These are phyloP conservation scores for Candida wancherniae DNA, from an alignment of 805 yeast species.

Conservation along the genomic window DNA sequence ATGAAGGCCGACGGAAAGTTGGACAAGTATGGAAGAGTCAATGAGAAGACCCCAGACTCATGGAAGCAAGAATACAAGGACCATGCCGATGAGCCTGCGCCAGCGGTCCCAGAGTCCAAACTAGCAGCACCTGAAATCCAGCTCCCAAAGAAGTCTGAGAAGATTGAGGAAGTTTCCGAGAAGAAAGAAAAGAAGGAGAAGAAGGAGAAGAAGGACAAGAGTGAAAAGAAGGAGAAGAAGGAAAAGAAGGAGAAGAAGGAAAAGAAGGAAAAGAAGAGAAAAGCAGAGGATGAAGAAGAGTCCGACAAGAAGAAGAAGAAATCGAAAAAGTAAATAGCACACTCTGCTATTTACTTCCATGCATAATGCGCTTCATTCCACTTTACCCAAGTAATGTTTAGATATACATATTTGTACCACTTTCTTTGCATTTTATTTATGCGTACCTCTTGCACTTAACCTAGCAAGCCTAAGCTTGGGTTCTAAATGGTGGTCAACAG, in stretches of 20 bases:
- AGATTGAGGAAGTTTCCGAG: conserved; percentile 27
- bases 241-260: conserved; percentile 42
- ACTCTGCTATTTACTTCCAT: no score
- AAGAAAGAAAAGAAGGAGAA: conserved; percentile 46
- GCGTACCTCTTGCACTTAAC: no score
- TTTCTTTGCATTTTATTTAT: no score
- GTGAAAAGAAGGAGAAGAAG: conserved; percentile 54
- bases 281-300: conserved; percentile 32
- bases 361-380: conserved; percentile 5
- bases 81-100: conserved; percentile 56
- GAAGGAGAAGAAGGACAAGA: conserved; percentile 57
- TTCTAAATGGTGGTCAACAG: no score
- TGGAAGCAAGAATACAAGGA: conserved; percentile 87
- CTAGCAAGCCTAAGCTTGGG: no score
- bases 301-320: conserved; percentile 48
- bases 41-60: conserved; percentile 87
- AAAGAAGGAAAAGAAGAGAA: conserved; percentile 29
- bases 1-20: conserved; percentile 95
- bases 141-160: conserved; percentile 44
- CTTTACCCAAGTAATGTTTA: not conserved
- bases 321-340: conserved; percentile 27
- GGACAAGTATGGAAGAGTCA: conserved; percentile 90
- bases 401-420: no score
- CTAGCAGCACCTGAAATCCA: conserved; percentile 42
- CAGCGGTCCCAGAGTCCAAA: conserved; percentile 53